Evolutionary conservation across 495 filamentous ascomycete genomes (phyloP), one percentile per base, ranked within the genome.

Genomic region (Durotheca rogersii): DNA sequence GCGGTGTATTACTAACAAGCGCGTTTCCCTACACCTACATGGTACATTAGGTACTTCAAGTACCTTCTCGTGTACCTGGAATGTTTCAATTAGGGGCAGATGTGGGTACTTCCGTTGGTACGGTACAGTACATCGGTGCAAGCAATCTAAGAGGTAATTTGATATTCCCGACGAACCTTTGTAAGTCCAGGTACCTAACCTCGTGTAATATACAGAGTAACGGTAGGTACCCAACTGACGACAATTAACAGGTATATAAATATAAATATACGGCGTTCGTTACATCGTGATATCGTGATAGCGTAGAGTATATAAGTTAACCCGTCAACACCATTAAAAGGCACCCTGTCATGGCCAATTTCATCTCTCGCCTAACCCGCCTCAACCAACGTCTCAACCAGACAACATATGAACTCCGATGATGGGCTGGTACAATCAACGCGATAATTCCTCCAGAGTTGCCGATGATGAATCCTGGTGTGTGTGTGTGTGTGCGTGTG

Each of bases 291-390:
- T 16, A 27, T 27, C 23, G 23, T 27, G 23, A 27, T 30, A 31
- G 49, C 44, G 15, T 47, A 11, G 14, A 43, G 17, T 44, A 48
- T n/a, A 20, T 27, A 12, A 16, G 18, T 14, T 29, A 38, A 52
- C 19, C 29, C 32, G 44, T 16, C 14, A 58, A 51, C 54, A 36
- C 54, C 44, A 34, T 7, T 36, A 14, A 40, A 19, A 57, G 58
- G 47, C 47, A 52, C 20, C 9, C 35, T n/a, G n/a, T n/a, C 33
- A 3, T 42, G 37, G 4, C 34, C 33, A 18, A 35, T 25, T 38
- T 38, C 37, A 16, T 38, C 7, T 32, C 27, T 17, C 15, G 29
- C 21, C 23, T n/a, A 31, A 27, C 9, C 23, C 23, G 4, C 9
- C 23, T 27, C 23, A 27, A n/a, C n/a, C n/a, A n/a, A n/a, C n/a